Percentiles rank a stretch among this genome's conserved stretches.
These are phyloP conservation scores for Adiantum capillusveneris DNA, from an alignment of 75 land plant species.

Conservation along the genomic window DNA sequence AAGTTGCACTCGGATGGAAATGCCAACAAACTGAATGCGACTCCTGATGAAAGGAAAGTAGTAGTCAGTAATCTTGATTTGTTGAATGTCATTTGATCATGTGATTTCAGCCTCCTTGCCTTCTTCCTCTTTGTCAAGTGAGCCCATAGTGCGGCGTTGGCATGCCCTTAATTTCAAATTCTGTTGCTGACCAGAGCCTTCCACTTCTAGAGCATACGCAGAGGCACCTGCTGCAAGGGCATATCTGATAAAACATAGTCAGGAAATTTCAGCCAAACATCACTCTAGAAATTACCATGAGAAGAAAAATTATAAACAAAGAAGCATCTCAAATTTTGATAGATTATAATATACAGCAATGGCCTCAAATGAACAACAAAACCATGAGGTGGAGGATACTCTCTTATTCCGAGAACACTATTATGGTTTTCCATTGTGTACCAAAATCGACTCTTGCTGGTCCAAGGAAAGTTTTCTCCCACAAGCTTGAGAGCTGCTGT, in stretches of 20 bases:
- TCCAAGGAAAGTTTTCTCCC: slow-evolving; percentile 94
- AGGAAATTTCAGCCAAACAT: not conserved
- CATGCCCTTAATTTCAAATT: not conserved
- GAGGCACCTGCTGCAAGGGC: slow-evolving; percentile 71
- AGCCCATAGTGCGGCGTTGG: not conserved
- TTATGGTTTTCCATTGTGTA: slow-evolving; percentile 97
- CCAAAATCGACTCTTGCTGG: slow-evolving; percentile 42
- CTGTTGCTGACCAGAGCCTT: slow-evolving; percentile 15
- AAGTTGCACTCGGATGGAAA: slow-evolving; percentile 98
- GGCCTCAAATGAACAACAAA: too few species aligned
- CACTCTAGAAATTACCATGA: too few species aligned
- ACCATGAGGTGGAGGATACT: slow-evolving; percentile 83
- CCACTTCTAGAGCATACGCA: slow-evolving; percentile 67
- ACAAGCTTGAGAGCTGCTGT: slow-evolving; percentile 86
- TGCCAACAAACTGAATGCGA: slow-evolving; percentile 62
- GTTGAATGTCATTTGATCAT: too few species aligned
- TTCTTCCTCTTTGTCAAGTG: too few species aligned
- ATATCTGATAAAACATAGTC: slow-evolving; percentile 48
- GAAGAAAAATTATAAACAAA: too few species aligned
- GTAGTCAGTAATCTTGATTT: too few species aligned
- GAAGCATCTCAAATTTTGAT: too few species aligned
- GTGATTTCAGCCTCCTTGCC: too few species aligned
- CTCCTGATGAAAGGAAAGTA: slow-evolving; percentile 33
- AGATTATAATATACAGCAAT: too few species aligned
- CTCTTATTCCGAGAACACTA: slow-evolving; percentile 95